Evolutionary conservation across 1,284 basidiomycete species (phyloP).

Genomic region (Pascua guehoae): DNA sequence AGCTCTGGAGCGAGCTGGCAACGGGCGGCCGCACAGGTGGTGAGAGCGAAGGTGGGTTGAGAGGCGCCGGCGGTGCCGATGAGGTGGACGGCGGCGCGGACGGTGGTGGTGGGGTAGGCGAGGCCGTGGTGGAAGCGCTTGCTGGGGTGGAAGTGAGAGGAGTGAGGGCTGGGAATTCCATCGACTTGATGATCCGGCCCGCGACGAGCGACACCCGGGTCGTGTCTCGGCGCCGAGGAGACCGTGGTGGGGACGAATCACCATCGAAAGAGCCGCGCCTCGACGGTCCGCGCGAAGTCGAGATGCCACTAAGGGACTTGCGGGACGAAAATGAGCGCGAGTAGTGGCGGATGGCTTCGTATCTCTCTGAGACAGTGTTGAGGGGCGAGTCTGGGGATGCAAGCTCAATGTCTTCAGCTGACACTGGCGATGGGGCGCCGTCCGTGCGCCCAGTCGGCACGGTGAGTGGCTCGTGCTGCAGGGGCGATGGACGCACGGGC

Average conservation of each 20-base stretch:
- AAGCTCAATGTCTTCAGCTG: not conserved
- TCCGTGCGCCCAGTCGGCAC: not conserved
- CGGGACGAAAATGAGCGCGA: slow-evolving; percentile 15
- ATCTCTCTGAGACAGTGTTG: slow-evolving; percentile 22
- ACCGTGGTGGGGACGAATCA: slow-evolving; percentile 25
- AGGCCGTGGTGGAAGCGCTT: no score
- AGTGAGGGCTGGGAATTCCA: slow-evolving; percentile 34
- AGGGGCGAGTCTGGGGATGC: not conserved
- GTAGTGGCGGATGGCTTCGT: slow-evolving; percentile 38
- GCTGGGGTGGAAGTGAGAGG: slow-evolving; percentile 31
- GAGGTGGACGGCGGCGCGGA: no score
- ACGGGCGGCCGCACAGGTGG: no score
- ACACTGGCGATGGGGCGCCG: slow-evolving; percentile 17
- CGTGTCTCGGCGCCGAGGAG: slow-evolving; percentile 42
- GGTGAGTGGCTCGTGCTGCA: slow-evolving; percentile 11
- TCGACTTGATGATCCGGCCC: slow-evolving; percentile 45
- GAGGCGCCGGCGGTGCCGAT: no score
- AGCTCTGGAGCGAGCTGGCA: slow-evolving; percentile 32
- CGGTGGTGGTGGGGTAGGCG: no score
- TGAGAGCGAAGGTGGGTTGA: no score
- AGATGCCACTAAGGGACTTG: slow-evolving; percentile 3
- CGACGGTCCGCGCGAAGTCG: slow-evolving; percentile 9
- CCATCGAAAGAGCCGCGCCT: slow-evolving; percentile 15
- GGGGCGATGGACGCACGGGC: slow-evolving; percentile 22
- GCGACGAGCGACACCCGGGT: slow-evolving; percentile 46